Evolutionary conservation across 805 yeast genomes (phyloP).

Genomic region (Komagataella populi): DNA sequence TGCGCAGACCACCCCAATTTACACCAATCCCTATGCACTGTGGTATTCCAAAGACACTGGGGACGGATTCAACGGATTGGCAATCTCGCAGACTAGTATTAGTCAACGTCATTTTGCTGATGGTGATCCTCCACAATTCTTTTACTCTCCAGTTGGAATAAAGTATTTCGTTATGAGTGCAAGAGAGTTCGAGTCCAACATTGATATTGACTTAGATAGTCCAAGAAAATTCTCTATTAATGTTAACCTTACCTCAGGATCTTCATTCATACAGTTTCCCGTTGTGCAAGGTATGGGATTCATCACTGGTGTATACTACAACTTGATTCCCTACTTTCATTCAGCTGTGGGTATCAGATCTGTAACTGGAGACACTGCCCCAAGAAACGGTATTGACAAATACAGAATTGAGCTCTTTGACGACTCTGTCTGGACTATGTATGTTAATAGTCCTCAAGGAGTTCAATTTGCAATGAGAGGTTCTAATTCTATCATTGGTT

Average conservation of each 20-base stretch:
- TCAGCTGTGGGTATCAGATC: constrained; percentile 31
- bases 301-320: constrained; percentile 32
- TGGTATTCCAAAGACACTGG: constrained; percentile 23
- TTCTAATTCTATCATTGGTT: constrained; percentile 21
- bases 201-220: constrained; percentile 27
- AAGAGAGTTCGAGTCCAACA: constrained; percentile 24
- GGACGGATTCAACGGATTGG: constrained; percentile 37
- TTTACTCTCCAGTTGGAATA: constrained; percentile 41
- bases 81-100: constrained; percentile 40
- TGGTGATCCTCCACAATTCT: constrained; percentile 32
- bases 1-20: constrained; percentile 38
- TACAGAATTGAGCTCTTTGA: constrained; percentile 24
- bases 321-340: constrained; percentile 28
- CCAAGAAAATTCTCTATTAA: constrained; percentile 38
- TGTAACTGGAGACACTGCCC: constrained; percentile 22
- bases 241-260: constrained; percentile 18
- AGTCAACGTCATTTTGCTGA: constrained; percentile 30
- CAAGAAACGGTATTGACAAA: constrained; percentile 18
- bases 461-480: constrained; percentile 6
- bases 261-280: constrained; percentile 27
- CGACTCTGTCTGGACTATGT: constrained; percentile 35
- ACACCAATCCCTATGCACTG: constrained; percentile 54
- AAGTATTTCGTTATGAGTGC: constrained; percentile 43
- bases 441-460: constrained; percentile 26
- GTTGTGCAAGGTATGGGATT: constrained; percentile 52